Evolutionary conservation across 305 asterid genomes (phyloP).

Genomic region (Rubia peregrina): DNA sequence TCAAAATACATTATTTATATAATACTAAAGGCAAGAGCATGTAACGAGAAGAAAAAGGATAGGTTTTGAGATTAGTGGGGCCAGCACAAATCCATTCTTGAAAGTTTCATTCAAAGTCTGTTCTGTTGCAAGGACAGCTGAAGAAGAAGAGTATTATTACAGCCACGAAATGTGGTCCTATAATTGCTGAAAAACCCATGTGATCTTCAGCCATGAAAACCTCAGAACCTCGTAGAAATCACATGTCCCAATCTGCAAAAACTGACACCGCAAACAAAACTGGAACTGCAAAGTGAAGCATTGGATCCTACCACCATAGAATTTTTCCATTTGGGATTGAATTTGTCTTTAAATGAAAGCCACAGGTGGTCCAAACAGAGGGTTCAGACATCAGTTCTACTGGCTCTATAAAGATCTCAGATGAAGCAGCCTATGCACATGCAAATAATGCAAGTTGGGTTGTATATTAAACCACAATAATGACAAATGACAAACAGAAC

Average conservation of each 20-base stretch:
- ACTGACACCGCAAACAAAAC: background rate
- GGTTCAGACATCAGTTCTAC: conserved; percentile 30
- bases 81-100: no score
- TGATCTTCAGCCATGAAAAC: conserved; percentile 11
- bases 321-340: background rate
- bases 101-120: no score
- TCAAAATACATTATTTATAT: no score
- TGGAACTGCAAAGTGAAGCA: conserved; percentile 3
- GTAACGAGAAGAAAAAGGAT: background rate
- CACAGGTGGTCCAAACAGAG: background rate
- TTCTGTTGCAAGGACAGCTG: background rate
- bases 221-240: conserved; percentile 11
- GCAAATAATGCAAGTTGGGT: no score
- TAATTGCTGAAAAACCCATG: background rate
- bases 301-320: background rate
- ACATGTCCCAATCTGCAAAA: conserved; percentile 2
- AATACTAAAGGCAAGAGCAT: no score
- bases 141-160: background rate
- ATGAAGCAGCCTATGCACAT: no score
- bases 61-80: background rate
- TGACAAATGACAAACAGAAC: no score
- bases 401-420: background rate
- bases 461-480: no score
- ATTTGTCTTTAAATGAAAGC: background rate
- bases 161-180: conserved; percentile 3